Evolutionary conservation across 2,329 filamentous ascomycete genomes (phyloP), one percentile per base, ranked within the genome.

Genomic region (Aspergillus transmontanensis): DNA sequence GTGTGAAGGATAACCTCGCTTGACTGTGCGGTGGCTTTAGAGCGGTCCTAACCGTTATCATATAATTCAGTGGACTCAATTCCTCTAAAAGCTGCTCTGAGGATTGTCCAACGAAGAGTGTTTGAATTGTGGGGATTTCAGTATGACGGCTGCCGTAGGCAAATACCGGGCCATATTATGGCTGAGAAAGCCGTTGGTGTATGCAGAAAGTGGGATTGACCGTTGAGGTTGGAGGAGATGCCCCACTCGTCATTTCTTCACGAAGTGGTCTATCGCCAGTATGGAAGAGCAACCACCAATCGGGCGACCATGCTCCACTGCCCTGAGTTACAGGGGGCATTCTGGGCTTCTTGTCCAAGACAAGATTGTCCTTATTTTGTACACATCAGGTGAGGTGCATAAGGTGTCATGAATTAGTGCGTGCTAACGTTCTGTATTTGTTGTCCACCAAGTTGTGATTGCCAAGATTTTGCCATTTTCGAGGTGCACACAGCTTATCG

Each of bases 141-240:
- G 46, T 50, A 50, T 19, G 6, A 16, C 51, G 51, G 51, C 30
- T 34, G 30, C 19, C 9, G 30, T 6, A 34, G 19, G 12, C 21
- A 54, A 54, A n/a, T 36, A 54, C 51, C 51, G 51, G 19, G 5
- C 11, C 51, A 16, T 26, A 7, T 19, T 28, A 30, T 28, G 26
- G 6, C 26, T 54, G 26, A 21, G 30, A 53, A 53, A 53, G 34
- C 5, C 14, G 28, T 14, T 16, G 30, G 19, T 54, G n/a, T 2
- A 32, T 54, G 51, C 51, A 54, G 50, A 53, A 34, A 16, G 46
- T 50, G 46, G 46, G 16, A 32, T 54, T 36, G n/a, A 54, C 51
- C 16, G 51, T 30, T 14, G 30, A 21, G 32, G 19, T 36, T 54
- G 51, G 19, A 36, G 9, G 51, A 36, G 19, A 54, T 54, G 51